Conservation (phyloP, 1,284 basidiomycete genomes). For the Ceratobasidium papillatum region DNA sequence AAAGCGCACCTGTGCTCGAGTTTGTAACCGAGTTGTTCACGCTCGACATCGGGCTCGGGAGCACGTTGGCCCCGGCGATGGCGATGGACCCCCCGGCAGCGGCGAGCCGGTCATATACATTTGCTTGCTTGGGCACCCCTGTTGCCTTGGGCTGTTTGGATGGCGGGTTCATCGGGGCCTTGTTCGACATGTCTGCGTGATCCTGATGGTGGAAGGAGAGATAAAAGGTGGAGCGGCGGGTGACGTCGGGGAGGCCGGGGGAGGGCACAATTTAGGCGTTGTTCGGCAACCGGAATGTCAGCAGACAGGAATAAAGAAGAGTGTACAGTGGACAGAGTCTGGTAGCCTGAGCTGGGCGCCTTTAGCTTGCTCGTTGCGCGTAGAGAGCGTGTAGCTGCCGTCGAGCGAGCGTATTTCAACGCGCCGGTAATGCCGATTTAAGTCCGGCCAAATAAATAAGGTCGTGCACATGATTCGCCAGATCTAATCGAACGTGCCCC, state of each 20-base stretch:
- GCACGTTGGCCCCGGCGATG: conserved; percentile 20
- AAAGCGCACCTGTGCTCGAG: conserved; percentile 32
- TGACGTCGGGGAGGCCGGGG: conserved; percentile 29
- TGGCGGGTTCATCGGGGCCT: not conserved
- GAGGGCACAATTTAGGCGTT: conserved; percentile 23
- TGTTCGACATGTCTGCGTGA: not conserved
- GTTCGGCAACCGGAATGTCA: conserved; percentile 1
- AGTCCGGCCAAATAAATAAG: conserved; percentile 4
- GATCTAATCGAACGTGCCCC: not conserved
- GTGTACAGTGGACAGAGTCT: not conserved
- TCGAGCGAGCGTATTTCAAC: not conserved
- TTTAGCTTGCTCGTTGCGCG: not conserved
- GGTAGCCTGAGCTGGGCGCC: not conserved
- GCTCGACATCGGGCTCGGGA: conserved; percentile 22
- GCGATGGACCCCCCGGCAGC: conserved; percentile 22
- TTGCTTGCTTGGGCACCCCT: conserved; percentile 13
- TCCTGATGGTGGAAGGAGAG: not conserved
- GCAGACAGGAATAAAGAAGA: not conserved
- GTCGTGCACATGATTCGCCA: conserved; percentile 8
- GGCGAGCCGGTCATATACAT: conserved; percentile 30
- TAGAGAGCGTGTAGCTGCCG: conserved; percentile 1
- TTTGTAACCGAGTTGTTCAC: conserved; percentile 10
- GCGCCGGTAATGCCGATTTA: not conserved
- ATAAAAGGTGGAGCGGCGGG: conserved; percentile 4
- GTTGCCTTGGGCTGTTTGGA: conserved; percentile 14